Evolutionary conservation across 2,329 filamentous ascomycete genomes (phyloP).

Genomic region (Ascochyta lentis): DNA sequence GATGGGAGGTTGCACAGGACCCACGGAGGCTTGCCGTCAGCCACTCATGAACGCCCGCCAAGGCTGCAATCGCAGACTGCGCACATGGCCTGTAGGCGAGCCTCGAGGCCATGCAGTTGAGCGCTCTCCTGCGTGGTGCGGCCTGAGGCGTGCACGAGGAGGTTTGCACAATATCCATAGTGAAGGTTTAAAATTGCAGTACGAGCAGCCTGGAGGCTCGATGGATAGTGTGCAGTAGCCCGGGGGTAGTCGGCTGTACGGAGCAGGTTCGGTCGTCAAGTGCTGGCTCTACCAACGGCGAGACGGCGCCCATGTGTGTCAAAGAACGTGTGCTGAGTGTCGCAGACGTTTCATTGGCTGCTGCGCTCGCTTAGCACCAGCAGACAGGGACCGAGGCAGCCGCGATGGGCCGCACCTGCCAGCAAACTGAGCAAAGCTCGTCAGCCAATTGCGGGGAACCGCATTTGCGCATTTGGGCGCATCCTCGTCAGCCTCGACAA

Average conservation of each 20-base stretch:
- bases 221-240: conserved; percentile 10
- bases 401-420: conserved; percentile 4
- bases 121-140: conserved; percentile 15
- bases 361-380: neutral
- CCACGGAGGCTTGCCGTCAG: conserved; percentile 22
- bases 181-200: too few relatives aligned
- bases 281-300: neutral
- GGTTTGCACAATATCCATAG: neutral
- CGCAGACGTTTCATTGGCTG: conserved; percentile 1
- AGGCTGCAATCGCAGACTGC: conserved; percentile 26
- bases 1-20: conserved; percentile 37
- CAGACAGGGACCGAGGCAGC: conserved; percentile 12
- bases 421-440: conserved; percentile 17
- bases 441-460: conserved; percentile 39
- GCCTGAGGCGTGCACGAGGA: conserved; percentile 7
- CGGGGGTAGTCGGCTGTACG: neutral
- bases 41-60: conserved; percentile 32
- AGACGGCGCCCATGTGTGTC: conserved; percentile 3
- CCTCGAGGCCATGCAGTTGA: conserved; percentile 7
- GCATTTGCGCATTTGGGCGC: conserved; percentile 26
- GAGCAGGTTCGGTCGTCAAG: neutral
- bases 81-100: conserved; percentile 34
- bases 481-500: conserved; percentile 16
- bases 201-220: neutral
- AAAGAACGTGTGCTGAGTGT: neutral